Conservation (phyloP, 805 yeast species). For the Alloascoidea hylecoeti region DNA sequence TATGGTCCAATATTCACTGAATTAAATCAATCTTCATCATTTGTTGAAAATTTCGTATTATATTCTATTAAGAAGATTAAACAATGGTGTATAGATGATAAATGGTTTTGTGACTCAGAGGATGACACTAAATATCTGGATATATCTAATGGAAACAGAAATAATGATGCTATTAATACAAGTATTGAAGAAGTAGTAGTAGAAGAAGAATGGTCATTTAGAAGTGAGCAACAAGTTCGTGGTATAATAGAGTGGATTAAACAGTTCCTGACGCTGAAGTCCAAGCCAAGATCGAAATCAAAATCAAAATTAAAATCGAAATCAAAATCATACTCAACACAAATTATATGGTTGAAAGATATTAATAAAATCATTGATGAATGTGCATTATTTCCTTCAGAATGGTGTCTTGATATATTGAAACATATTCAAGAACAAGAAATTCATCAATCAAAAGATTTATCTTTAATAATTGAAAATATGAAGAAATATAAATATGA, state of each 20-base stretch:
- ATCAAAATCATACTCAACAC: not conserved
- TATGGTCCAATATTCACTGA: conserved; percentile 1
- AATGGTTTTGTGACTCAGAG: conserved; percentile 4
- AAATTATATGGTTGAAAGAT: conserved; percentile 2
- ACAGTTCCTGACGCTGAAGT: too few relatives aligned
- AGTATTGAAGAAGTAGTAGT: not conserved
- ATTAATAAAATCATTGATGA: not conserved
- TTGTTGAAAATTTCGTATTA: conserved; percentile 5
- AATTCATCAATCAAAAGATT: too few relatives aligned
- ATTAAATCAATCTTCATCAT: conserved; percentile 3
- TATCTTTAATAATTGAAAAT: too few relatives aligned
- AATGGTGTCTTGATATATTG: conserved; percentile 5
- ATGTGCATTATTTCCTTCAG: conserved; percentile 3
- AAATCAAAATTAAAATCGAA: too few relatives aligned
- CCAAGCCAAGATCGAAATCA: too few relatives aligned
- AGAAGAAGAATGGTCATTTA: not conserved
- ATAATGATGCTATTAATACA: conserved; percentile 3
- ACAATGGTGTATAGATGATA: conserved; percentile 1
- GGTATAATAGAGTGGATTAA: conserved; percentile 4
- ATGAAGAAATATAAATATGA: too few relatives aligned
- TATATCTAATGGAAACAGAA: conserved; percentile 2
- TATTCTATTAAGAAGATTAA: conserved; percentile 5
- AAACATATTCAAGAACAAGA: too few relatives aligned
- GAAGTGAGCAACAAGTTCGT: too few relatives aligned
- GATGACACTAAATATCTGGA: too few relatives aligned